Evolutionary conservation across 352 stramenopile species (phyloP).

Genomic region (Globisporangium uncinulatum): DNA sequence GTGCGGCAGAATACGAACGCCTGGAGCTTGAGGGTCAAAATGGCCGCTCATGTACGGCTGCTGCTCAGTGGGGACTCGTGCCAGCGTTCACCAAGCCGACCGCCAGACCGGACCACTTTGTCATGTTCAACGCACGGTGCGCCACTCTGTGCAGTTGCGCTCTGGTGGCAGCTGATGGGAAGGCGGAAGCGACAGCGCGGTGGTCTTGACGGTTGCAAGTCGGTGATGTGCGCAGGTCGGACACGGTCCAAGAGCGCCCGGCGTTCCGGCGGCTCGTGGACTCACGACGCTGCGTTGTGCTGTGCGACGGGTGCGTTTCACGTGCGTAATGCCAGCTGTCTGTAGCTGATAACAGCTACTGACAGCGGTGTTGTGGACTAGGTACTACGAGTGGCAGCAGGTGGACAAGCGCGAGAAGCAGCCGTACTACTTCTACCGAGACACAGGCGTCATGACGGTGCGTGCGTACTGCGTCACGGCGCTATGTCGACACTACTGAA

Average conservation of each 20-base stretch:
- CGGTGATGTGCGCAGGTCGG: slow-evolving; percentile 31
- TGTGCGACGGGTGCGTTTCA: slow-evolving; percentile 60
- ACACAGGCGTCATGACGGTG: slow-evolving; percentile 47
- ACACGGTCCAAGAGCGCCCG: slow-evolving; percentile 61
- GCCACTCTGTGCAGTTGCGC: not conserved
- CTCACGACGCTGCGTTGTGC: slow-evolving; percentile 70
- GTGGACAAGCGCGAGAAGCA: slow-evolving; percentile 85
- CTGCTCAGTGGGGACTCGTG: slow-evolving; percentile 65
- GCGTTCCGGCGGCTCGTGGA: slow-evolving; percentile 72
- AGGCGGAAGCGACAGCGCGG: not conserved
- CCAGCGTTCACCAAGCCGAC: slow-evolving; percentile 78
- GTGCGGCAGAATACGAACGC: not conserved
- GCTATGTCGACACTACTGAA: not conserved
- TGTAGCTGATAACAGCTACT: not conserved
- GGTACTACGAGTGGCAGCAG: slow-evolving; percentile 91
- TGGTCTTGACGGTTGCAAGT: not conserved
- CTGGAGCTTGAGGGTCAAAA: not conserved
- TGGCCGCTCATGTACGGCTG: not conserved
- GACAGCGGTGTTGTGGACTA: slow-evolving; percentile 4
- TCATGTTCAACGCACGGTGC: slow-evolving; percentile 85
- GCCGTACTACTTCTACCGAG: slow-evolving; percentile 83
- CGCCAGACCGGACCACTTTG: slow-evolving; percentile 73
- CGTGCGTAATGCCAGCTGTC: not conserved
- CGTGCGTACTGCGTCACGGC: not conserved
- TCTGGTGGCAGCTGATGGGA: not conserved